Conservation (phyloP, 305 asterid genomes). For the Fraxinus velutina region DNA sequence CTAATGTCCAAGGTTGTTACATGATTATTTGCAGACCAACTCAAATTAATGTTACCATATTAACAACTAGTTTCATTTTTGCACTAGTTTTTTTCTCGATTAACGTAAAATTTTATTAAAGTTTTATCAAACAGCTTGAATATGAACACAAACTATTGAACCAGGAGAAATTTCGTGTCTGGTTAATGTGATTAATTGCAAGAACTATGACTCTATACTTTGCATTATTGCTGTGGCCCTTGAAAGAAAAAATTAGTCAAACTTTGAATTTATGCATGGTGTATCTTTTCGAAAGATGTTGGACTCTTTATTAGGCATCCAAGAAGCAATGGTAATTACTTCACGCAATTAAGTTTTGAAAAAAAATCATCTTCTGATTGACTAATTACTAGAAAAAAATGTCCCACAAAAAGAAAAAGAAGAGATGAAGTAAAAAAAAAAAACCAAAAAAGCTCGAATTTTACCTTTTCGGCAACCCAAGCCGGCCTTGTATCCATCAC, state of each 20-base stretch:
- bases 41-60: not conserved
- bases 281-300: not conserved
- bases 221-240: not conserved
- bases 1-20: not conserved
- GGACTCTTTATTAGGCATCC: not conserved
- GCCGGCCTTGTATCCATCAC: slow-evolving; percentile 67
- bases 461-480: slow-evolving; percentile 76
- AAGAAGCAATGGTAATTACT: not conserved
- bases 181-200: not conserved
- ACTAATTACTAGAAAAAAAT: not conserved
- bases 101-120: not conserved
- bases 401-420: not conserved
- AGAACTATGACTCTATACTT: not conserved
- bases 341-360: not conserved
- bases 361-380: not conserved
- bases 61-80: not conserved
- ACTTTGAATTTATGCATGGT: not conserved
- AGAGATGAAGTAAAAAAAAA: not conserved
- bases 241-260: not conserved
- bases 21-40: not conserved
- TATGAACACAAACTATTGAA: not conserved
- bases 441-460: not conserved
- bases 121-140: not conserved
- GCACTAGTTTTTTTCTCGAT: not conserved
- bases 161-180: not conserved